Percentiles rank a stretch among this genome's conserved stretches.
Conservation (phyloP, 73 alveolate genomes). For the Paramecium caudatum region DNA sequence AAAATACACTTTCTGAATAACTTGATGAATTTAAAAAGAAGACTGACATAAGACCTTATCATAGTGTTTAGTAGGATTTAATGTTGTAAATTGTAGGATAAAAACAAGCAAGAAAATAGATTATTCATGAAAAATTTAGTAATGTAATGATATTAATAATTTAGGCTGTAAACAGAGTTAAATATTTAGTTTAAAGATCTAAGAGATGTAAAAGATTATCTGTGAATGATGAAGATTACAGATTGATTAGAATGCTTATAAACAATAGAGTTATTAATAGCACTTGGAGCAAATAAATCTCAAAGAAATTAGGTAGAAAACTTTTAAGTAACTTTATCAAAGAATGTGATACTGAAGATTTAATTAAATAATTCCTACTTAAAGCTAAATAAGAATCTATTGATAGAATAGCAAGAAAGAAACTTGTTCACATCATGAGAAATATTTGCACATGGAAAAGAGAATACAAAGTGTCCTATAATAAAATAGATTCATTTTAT, state of each 20-base stretch:
- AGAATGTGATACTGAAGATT: conserved; percentile 24
- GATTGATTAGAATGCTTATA: neutral
- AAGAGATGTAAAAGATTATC: neutral
- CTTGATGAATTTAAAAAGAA: conserved; percentile 12
- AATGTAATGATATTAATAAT: neutral
- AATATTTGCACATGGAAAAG: neutral
- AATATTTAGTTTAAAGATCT: conserved; percentile 4
- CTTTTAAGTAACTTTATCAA: conserved; percentile 12
- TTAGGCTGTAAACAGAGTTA: conserved; percentile 25
- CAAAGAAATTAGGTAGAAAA: conserved; percentile 33
- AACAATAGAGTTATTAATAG: neutral
- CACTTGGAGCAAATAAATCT: conserved; percentile 7
- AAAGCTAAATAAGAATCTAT: conserved; percentile 35
- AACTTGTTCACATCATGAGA: neutral
- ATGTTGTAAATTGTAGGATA: conserved; percentile 36
- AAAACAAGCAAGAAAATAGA: conserved; percentile 14
- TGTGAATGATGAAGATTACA: conserved; percentile 12
- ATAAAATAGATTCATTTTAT: conserved; percentile 12
- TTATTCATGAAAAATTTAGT: neutral
- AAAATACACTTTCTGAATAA: neutral
- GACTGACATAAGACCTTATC: conserved; percentile 27
- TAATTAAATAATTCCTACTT: neutral
- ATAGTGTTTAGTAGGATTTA: conserved; percentile 41
- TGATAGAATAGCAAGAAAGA: conserved; percentile 29
- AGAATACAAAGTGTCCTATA: neutral